A percentile compares a stretch with the other conserved stretches of the same genome.
phyloP scores from a whole-genome alignment of 805 yeast genomes.

The Ogataea nitratoaversa region DNA sequence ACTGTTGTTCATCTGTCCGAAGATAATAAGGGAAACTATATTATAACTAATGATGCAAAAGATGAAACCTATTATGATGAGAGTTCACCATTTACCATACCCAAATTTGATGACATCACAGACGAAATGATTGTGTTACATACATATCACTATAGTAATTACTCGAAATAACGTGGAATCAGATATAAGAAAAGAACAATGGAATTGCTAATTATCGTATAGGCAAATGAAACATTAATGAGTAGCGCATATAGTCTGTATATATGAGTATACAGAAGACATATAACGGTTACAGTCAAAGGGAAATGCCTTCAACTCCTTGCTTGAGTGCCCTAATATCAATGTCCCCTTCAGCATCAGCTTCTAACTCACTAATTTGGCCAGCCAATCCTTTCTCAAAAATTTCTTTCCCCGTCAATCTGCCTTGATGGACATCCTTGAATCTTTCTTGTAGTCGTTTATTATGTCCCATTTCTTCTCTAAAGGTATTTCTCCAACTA shows the following conservation, averaged over 20 bases:
- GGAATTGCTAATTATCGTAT: conserved; percentile 1
- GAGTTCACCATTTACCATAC: conserved; percentile 11
- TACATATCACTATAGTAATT: conserved; percentile 11
- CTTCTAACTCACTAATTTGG: conserved; percentile 54
- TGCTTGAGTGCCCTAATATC: conserved; percentile 13
- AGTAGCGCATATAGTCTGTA: no score
- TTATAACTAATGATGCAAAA: not conserved
- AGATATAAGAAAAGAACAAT: conserved; percentile 1
- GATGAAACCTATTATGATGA: conserved; percentile 10
- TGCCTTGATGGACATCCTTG: conserved; percentile 62
- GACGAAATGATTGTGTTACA: conserved; percentile 21
- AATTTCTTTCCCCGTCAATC: conserved; percentile 81
- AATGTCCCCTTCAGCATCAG: conserved; percentile 26
- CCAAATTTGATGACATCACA: conserved; percentile 17
- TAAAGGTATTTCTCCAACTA: conserved; percentile 69
- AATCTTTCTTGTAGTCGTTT: conserved; percentile 50
- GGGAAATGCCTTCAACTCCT: conserved; percentile 12
- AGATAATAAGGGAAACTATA: not conserved
- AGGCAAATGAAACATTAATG: no score
- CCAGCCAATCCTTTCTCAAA: conserved; percentile 87
- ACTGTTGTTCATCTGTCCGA: not conserved
- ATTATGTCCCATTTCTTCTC: conserved; percentile 70
- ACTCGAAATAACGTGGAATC: not conserved
- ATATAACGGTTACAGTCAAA: no score
- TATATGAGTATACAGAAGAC: no score